phyloP scores from a whole-genome alignment of 2,329 filamentous ascomycete species.

The Orbilia oligospora region DNA sequence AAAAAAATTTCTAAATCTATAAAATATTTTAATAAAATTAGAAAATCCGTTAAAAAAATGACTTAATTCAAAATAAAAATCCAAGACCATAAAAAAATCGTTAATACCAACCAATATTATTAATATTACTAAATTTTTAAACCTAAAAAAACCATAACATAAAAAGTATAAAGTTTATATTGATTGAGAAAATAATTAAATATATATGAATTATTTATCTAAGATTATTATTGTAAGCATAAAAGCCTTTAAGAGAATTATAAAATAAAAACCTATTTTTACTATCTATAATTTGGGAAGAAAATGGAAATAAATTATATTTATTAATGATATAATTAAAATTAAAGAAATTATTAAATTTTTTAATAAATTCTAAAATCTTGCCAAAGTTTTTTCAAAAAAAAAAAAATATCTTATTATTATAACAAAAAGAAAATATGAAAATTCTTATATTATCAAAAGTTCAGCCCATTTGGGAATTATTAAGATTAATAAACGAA shows the following conservation, averaged over 20 bases:
- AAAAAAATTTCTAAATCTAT: not conserved
- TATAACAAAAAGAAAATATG: not conserved
- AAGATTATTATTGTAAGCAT: not conserved
- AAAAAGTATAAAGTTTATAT: not conserved
- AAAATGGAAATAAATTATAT: too few species aligned
- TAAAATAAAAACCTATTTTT: too few species aligned
- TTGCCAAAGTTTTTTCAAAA: not conserved
- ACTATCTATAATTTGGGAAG: too few species aligned
- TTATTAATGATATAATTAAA: not conserved
- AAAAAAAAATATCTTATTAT: not conserved
- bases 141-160: not conserved
- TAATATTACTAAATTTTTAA: not conserved
- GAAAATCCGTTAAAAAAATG: not conserved
- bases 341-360: not conserved
- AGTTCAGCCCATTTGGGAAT: not conserved
- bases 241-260: not conserved
- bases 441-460: conserved; percentile 1
- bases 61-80: not conserved
- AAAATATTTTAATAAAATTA: not conserved
- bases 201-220: not conserved
- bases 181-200: not conserved
- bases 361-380: not conserved
- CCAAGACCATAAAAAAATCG: not conserved
- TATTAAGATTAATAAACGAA: too few species aligned
- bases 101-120: not conserved